Evolutionary conservation across 2,329 filamentous ascomycete genomes (phyloP), one percentile per base, ranked within the genome.

Genomic region (Penicillium frequentans): DNA sequence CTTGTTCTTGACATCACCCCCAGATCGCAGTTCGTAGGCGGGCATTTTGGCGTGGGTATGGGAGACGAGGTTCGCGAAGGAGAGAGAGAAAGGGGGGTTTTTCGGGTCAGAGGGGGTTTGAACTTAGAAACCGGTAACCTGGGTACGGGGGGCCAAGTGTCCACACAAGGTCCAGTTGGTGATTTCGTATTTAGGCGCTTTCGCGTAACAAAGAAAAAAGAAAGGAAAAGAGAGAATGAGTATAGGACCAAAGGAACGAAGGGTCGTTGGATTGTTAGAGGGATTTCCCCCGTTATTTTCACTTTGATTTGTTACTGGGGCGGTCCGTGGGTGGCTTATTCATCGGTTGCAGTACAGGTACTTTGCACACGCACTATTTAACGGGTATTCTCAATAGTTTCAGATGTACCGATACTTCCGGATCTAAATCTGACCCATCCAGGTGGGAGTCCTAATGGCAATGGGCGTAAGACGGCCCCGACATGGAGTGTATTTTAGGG

Each of bases 1-100:
- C 82, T 96, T 98, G 82, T 93, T 96, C 84, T 85, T 86, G 67
- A 83, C 78, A 72, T 86, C 85, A 66, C 85, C 84, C 65, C 84
- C 86, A 59, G 82, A 82, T 75, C 86, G 84, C 68, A 87, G 81
- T 74, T 88, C 86, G 77, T 88, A 89, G 57, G 85, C 73, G 68
- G 84, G 81, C 83, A 86, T 87, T 64, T 68, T 75, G 70, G 61
- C 56, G 33, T 47, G 45, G 43, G 49, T 43, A n/a, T 31, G 59
- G 31, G 16, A 39, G 55, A 52, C 39, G 45, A 55, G 23, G 21
- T 16, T 39, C 39, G 39, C 39, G 39, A 14, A 21, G 19, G 39
- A 42, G 35, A 19, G 35, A 57, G 59, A 63, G 61, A 62, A 59
- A 56, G 62, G 64, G 58, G 44, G n/a, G 21, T 45, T 46, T 46